Conservation (phyloP, 176 grass and related monocot genomes). For the Musa schizocarpa region DNA sequence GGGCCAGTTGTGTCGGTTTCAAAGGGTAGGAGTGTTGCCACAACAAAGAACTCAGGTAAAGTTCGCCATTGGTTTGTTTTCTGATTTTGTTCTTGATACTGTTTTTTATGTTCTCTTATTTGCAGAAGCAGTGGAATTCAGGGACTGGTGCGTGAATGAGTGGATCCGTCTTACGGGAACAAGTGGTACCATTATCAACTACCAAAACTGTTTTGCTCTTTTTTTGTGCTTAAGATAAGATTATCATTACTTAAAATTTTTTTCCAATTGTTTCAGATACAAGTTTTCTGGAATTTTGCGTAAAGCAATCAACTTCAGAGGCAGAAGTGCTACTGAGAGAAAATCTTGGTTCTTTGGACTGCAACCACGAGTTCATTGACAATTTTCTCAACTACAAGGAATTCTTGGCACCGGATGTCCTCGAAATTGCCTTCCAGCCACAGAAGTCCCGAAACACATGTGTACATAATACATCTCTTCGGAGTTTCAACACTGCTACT, state of each 20-base stretch:
- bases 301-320: constrained; percentile 63
- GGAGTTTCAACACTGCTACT: constrained; percentile 15
- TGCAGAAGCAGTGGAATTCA: constrained; percentile 94
- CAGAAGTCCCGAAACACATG: constrained; percentile 9
- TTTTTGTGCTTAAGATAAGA: background rate
- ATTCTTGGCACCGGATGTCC: constrained; percentile 69
- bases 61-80: background rate
- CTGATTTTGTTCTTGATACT: constrained; percentile 15
- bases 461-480: constrained; percentile 11
- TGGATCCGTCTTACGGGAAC: constrained; percentile 80
- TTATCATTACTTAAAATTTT: background rate
- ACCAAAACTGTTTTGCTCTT: background rate
- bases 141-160: constrained; percentile 73
- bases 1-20: constrained; percentile 12
- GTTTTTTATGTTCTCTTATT: constrained; percentile 12
- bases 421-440: constrained; percentile 67
- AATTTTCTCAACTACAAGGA: constrained; percentile 90
- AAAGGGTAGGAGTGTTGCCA: constrained; percentile 50
- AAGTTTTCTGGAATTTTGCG: constrained; percentile 91
- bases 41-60: constrained; percentile 64
- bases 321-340: constrained; percentile 64
- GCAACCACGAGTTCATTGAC: constrained; percentile 70
- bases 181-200: constrained; percentile 35
- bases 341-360: constrained; percentile 70
- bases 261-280: constrained; percentile 41